Evolutionary conservation across 306 rosid species (phyloP), one percentile per base, ranked within the genome.

Genomic region (Pyrus betulifolia): DNA sequence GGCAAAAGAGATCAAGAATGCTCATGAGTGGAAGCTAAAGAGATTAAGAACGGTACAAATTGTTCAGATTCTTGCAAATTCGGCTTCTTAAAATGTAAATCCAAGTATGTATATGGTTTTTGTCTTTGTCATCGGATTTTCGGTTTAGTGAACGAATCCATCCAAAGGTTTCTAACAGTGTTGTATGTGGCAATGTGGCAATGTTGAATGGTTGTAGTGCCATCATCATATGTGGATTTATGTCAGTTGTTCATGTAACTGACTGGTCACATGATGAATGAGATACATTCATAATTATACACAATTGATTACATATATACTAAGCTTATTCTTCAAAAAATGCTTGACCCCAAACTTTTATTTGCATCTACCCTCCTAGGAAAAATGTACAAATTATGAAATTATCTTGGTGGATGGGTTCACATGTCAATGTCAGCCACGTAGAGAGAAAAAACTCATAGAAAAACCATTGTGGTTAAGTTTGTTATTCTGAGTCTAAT

Each of bases 1-100:
- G 57, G 97, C 97, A 31, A 95, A 91, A 87, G 97, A 95, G 74
- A 88, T 92, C 27, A 85, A 86, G 59, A 89, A 77, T 7, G 96
- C 96, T 70, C 92, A 84, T 67, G 91, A 88, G 4, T 90, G 80
- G 96, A 95, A 95, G 88, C 96, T 35, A 90, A 92, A 87, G 96
- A 92, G 91, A 90, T 95, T 15, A 95, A 90, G 80, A 95, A 95
- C 44, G 98, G 98, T 46, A 49, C 21, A 13, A 46, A 6, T 22
- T 15, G 25, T 31, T 81, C 98, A 95, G 78, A 92, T 88, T 28
- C 85, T 90, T 59, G 85, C 90, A 6, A 82, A 72, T 83, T 85
- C 85, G 62, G 70, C 82, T 42, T 84, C 92, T 35, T 86, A 72
- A 80, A 74, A 63, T 25, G 76, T 30, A 68, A 27, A 61, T 18